Conservation (phyloP, 371 early-diverging fungal species). For the Rhizopus arrhizus region DNA sequence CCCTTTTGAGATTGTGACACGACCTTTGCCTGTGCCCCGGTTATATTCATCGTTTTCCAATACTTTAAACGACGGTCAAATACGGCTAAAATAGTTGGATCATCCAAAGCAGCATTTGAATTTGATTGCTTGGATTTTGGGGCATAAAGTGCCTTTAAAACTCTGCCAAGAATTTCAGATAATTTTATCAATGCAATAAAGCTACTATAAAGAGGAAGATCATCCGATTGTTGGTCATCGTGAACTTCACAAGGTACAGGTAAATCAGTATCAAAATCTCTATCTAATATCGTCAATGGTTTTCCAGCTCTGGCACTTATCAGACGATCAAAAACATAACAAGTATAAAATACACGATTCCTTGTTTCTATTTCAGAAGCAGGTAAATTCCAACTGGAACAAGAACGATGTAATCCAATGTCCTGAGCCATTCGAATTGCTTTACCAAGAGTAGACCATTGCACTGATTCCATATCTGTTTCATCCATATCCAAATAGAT, state of each 20-base stretch:
- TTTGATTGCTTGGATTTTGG: conserved; percentile 48
- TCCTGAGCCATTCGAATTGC: conserved; percentile 74
- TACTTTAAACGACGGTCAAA: conserved; percentile 48
- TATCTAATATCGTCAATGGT: conserved; percentile 53
- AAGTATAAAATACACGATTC: conserved; percentile 66
- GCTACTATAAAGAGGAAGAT: conserved; percentile 32
- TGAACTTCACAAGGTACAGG: conserved; percentile 40
- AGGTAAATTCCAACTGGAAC: conserved; percentile 55
- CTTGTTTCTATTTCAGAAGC: conserved; percentile 59
- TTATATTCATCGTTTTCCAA: conserved; percentile 36
- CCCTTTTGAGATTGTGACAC: conserved; percentile 41
- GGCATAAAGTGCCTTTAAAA: conserved; percentile 47
- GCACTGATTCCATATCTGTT: conserved; percentile 44
- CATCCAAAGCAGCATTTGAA: conserved; percentile 44
- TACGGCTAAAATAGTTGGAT: conserved; percentile 45
- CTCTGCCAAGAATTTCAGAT: conserved; percentile 49
- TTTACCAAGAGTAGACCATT: conserved; percentile 63
- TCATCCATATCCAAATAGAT: conserved; percentile 52
- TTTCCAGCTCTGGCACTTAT: conserved; percentile 53
- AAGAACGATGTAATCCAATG: conserved; percentile 67
- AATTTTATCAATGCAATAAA: conserved; percentile 44
- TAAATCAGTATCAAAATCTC: conserved; percentile 51
- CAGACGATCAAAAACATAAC: conserved; percentile 63
- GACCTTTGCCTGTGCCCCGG: conserved; percentile 17
- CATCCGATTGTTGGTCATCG: conserved; percentile 18